Conservation (phyloP, 2,329 filamentous ascomycete species). For the Teratosphaeria nubilosa region DNA sequence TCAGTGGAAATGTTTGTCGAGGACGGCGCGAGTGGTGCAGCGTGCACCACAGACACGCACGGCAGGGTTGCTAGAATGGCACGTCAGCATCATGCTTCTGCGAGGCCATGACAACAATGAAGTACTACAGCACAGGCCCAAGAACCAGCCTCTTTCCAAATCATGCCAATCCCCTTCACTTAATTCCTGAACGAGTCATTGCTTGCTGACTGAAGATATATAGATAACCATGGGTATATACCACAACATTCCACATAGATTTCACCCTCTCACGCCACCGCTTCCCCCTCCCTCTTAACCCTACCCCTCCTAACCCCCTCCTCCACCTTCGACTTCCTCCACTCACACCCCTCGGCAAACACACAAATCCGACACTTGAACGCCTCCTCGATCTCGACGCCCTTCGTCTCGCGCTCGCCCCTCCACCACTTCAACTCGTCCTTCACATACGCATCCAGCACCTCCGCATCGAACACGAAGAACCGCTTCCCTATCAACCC, state of each 20-base stretch:
- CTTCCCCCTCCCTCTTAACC: constrained; percentile 8
- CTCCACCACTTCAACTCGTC: constrained; percentile 81
- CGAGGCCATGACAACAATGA: too few species aligned
- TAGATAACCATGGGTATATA: too few species aligned
- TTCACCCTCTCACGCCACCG: neutral
- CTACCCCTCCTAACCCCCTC: constrained; percentile 35
- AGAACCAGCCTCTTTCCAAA: too few species aligned
- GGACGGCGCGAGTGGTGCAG: neutral
- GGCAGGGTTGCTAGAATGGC: too few species aligned
- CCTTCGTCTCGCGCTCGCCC: constrained; percentile 59
- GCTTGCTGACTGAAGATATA: too few species aligned
- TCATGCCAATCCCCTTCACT: too few species aligned
- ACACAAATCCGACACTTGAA: constrained; percentile 83
- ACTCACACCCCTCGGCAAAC: constrained; percentile 67
- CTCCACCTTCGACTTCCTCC: constrained; percentile 61
- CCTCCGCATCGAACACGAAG: constrained; percentile 55
- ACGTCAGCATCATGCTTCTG: too few species aligned
- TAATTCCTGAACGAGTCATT: too few species aligned
- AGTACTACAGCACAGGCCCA: too few species aligned
- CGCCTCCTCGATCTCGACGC: constrained; percentile 73
- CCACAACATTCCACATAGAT: neutral
- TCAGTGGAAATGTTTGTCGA: neutral
- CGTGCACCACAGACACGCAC: too few species aligned
- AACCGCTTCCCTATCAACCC: constrained; percentile 47
- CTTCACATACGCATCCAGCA: constrained; percentile 55